phyloP scores from a whole-genome alignment of 2,329 filamentous ascomycete species.

The Zarea fungicola region DNA sequence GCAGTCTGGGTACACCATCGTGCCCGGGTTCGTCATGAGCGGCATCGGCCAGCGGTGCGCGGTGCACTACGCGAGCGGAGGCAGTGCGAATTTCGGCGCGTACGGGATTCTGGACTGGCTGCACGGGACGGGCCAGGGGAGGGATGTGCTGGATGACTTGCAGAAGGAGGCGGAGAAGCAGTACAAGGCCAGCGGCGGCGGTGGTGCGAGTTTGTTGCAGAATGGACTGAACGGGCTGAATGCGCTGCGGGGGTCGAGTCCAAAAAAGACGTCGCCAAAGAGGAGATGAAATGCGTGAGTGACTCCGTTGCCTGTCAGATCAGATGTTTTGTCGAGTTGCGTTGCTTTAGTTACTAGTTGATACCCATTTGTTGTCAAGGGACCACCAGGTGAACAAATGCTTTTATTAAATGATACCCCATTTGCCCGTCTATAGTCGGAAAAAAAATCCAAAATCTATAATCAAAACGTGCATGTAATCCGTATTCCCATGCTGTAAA shows the following conservation, averaged over 20 bases:
- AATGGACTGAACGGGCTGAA: slow-evolving; percentile 30
- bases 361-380: too few species aligned
- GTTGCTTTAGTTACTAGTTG: too few species aligned
- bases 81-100: slow-evolving; percentile 55
- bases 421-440: too few species aligned
- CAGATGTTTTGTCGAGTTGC: too few species aligned
- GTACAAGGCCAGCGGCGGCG: slow-evolving; percentile 29
- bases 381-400: too few species aligned
- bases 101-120: slow-evolving; percentile 60
- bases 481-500: too few species aligned
- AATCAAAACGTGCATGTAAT: too few species aligned
- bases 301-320: neutral
- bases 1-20: slow-evolving; percentile 61
- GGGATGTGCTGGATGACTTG: slow-evolving; percentile 48
- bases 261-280: slow-evolving; percentile 10
- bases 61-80: slow-evolving; percentile 51
- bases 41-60: slow-evolving; percentile 41
- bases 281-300: neutral
- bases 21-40: slow-evolving; percentile 49
- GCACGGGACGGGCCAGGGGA: slow-evolving; percentile 49
- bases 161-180: slow-evolving; percentile 54
- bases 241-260: slow-evolving; percentile 22
- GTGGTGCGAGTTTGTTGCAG: slow-evolving; percentile 29
- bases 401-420: too few species aligned
- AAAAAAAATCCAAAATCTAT: too few species aligned